Percentiles rank a stretch among this genome's conserved stretches.
These are phyloP conservation scores for Geotrichum australiense DNA, from an alignment of 1,139 yeast species.

Conservation along the genomic window DNA sequence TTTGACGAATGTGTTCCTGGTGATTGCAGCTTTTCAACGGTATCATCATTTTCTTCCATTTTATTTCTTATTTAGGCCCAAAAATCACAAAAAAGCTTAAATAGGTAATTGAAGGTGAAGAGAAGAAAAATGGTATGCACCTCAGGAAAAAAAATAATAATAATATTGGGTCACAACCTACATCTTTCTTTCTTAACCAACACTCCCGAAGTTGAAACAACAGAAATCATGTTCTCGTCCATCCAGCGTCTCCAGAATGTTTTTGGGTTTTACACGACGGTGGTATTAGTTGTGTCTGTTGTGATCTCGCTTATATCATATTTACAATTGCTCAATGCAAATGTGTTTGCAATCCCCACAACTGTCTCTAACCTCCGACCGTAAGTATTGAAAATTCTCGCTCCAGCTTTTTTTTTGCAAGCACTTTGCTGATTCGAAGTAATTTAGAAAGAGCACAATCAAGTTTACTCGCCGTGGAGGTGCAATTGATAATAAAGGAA, in stretches of 20 bases:
- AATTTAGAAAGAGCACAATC: slow-evolving; percentile 20
- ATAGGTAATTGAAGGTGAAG: no score
- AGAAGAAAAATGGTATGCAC: no score
- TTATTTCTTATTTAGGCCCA: no score
- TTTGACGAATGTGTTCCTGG: no score
- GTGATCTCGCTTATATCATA: slow-evolving; percentile 28
- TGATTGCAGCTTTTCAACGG: no score
- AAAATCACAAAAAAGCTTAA: no score
- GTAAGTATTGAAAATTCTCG: slow-evolving; percentile 18
- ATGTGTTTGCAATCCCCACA: slow-evolving; percentile 27
- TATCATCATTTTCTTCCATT: no score
- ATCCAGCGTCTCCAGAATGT: slow-evolving; percentile 26
- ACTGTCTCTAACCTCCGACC: slow-evolving; percentile 25
- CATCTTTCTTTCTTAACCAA: neutral
- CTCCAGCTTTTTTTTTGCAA: neutral
- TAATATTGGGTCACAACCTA: neutral
- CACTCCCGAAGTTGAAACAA: slow-evolving; percentile 5
- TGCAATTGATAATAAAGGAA: slow-evolving; percentile 58
- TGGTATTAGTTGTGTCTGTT: slow-evolving; percentile 26
- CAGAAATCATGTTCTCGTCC: slow-evolving; percentile 17
- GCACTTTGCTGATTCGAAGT: slow-evolving; percentile 1
- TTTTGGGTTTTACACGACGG: slow-evolving; percentile 30
- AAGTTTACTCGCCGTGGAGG: slow-evolving; percentile 72
- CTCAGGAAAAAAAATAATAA: slow-evolving; percentile 1
- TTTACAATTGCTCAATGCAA: slow-evolving; percentile 27